Evolutionary conservation across 805 yeast species (phyloP).

Genomic region (Kodamaea kaohsiungensis): DNA sequence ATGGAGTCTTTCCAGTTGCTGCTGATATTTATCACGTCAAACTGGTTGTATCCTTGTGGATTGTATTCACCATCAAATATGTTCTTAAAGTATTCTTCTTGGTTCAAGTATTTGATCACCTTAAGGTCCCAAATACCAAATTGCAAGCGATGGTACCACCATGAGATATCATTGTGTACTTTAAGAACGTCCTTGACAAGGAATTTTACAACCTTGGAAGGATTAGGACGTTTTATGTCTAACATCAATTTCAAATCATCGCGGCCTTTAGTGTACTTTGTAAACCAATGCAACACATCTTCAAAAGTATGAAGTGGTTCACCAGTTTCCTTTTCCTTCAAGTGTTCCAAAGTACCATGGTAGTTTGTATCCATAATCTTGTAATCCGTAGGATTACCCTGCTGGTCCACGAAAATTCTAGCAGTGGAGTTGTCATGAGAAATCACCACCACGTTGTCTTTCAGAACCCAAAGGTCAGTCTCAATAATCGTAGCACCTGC

Average conservation of each 20-base stretch:
- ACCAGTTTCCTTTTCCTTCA: slow-evolving; percentile 33
- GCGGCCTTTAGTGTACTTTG: slow-evolving; percentile 19
- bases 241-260: slow-evolving; percentile 32
- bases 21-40: slow-evolving; percentile 41
- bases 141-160: slow-evolving; percentile 41
- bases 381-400: slow-evolving; percentile 37
- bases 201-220: slow-evolving; percentile 31
- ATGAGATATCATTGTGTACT: slow-evolving; percentile 30
- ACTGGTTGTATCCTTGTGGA: slow-evolving; percentile 22
- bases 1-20: slow-evolving; percentile 34
- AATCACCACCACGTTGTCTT: slow-evolving; percentile 38
- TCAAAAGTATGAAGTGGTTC: slow-evolving; percentile 34
- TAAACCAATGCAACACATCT: slow-evolving; percentile 36
- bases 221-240: slow-evolving; percentile 42
- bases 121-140: slow-evolving; percentile 44
- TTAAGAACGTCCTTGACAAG: slow-evolving; percentile 31
- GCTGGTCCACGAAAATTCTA: slow-evolving; percentile 34
- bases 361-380: slow-evolving; percentile 34
- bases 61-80: slow-evolving; percentile 17
- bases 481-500: slow-evolving; percentile 42
- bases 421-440: slow-evolving; percentile 43
- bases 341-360: slow-evolving; percentile 25
- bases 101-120: slow-evolving; percentile 40
- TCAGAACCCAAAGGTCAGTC: slow-evolving; percentile 44
- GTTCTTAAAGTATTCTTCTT: slow-evolving; percentile 35